Conservation (phyloP, 2,329 filamentous ascomycete species). For the Capronia epimyces region DNA sequence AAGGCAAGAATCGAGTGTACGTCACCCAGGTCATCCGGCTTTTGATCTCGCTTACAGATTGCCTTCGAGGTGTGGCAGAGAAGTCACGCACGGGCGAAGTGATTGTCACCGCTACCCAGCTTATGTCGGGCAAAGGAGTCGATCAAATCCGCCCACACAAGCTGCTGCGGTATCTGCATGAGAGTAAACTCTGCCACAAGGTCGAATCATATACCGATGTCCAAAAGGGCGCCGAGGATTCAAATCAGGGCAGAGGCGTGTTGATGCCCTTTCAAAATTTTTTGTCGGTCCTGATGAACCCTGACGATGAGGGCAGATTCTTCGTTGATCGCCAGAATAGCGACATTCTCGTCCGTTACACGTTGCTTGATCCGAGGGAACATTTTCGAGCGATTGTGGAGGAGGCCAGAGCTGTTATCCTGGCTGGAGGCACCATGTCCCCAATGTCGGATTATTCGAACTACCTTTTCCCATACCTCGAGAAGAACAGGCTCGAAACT, state of each 20-base stretch:
- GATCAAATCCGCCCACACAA: conserved; percentile 95
- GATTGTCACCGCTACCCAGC: conserved; percentile 61
- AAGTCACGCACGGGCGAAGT: conserved; percentile 52
- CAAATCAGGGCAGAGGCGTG: conserved; percentile 41
- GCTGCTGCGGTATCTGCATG: conserved; percentile 77
- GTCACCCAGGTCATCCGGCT: conserved; percentile 81
- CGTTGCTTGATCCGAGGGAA: conserved; percentile 83
- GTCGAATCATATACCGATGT: conserved; percentile 74
- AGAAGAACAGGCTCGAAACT: conserved; percentile 60
- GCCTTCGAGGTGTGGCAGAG: conserved; percentile 53
- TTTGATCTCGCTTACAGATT: conserved; percentile 68
- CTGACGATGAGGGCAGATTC: conserved; percentile 61
- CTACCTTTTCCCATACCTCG: conserved; percentile 75
- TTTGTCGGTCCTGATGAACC: conserved; percentile 76
- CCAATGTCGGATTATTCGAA: conserved; percentile 86
- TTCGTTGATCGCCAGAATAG: conserved; percentile 49
- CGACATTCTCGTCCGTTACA: conserved; percentile 65
- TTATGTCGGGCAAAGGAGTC: conserved; percentile 77
- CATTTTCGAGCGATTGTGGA: conserved; percentile 85
- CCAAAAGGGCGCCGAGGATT: conserved; percentile 28
- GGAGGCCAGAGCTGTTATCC: conserved; percentile 75
- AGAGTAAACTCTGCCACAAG: conserved; percentile 89
- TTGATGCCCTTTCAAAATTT: conserved; percentile 63
- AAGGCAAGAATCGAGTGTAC: conserved; percentile 86
- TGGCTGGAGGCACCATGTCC: conserved; percentile 96